phyloP scores from a whole-genome alignment of 257 asterid species.

The Echites panduratus region DNA sequence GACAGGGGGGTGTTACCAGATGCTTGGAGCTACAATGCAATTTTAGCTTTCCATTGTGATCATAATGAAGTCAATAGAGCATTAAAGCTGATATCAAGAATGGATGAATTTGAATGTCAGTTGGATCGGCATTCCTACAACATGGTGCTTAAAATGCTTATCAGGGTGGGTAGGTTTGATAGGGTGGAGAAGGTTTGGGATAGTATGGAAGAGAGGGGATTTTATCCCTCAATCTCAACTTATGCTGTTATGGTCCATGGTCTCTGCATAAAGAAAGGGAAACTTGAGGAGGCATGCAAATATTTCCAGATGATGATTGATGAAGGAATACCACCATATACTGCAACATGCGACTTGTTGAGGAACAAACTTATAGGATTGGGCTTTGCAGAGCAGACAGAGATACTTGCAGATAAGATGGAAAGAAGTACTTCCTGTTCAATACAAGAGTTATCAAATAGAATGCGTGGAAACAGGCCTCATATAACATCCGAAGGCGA shows the following conservation, averaged over 20 bases:
- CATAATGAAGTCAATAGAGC: constrained; percentile 69
- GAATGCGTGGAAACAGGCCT: constrained; percentile 56
- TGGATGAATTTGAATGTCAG: constrained; percentile 43
- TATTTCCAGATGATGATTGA: constrained; percentile 84
- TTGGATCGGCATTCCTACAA: constrained; percentile 65
- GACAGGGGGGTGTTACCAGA: constrained; percentile 48
- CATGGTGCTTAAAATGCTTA: constrained; percentile 82
- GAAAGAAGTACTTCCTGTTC: constrained; percentile 57
- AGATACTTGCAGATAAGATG: constrained; percentile 83
- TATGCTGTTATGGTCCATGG: constrained; percentile 88
- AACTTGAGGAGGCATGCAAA: constrained; percentile 66
- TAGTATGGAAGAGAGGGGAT: constrained; percentile 63
- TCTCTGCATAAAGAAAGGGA: constrained; percentile 64
- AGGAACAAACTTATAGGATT: constrained; percentile 62
- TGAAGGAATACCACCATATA: constrained; percentile 82
- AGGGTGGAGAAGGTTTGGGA: constrained; percentile 62
- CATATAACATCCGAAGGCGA: constrained; percentile 21
- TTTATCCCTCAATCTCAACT: constrained; percentile 72
- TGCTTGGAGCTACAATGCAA: constrained; percentile 69
- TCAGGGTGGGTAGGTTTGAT: constrained; percentile 76
- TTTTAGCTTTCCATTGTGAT: constrained; percentile 66
- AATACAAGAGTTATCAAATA: constrained; percentile 44
- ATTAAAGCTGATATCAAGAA: constrained; percentile 49
- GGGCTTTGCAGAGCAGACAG: constrained; percentile 58
- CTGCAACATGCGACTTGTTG: constrained; percentile 50